Evolutionary conservation across 345 rosid species (phyloP), one percentile per base, ranked within the genome.

Genomic region (Eucalyptus marginata): DNA sequence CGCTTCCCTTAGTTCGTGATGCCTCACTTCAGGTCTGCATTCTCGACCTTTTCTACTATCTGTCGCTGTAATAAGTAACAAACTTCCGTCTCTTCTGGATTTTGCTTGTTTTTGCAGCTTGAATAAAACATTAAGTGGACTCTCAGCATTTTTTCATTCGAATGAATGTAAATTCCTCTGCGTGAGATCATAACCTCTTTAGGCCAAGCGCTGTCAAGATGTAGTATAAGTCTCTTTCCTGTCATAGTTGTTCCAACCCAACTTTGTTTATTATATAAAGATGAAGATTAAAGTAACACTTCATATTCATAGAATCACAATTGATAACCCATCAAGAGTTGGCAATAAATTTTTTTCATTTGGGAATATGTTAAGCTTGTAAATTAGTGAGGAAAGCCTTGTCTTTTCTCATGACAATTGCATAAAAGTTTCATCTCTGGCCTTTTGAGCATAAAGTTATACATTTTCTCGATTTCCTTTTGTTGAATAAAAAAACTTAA

Each of bases 1-100:
- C 99, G n/a, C 96, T 95, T 52, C 93, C 93, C 24, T 92, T 98
- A 76, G 95, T 95, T 89, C 96, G 97, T 27, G 95, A 94, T 91
- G 94, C 96, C 88, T 93, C 99, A 29, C 88, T 91, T 88, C 93
- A 95, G 97, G 99, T 98, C 89, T 90, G 13, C 13, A 86, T 52
- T 86, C 54, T 76, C 2, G 9, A 40, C 29, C 47, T 40, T 76
- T 40, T 76, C 47, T 76, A 40, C 27, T 76, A 11, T 76, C 47
- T 40, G 47, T 40, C 2, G 27, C 44, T 10, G 47, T 12, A 76
- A 20, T 76, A 76, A 76, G 47, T 40, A 47, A 40, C 16, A 40
- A 76, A 40, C 29, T 76, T 76, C 47, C 47, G 11, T 76, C 16
- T 40, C 43, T 76, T 76, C 84, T 36, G 46, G 46, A 76, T 76